These are phyloP conservation scores for Sporothrix pallida DNA, from an alignment of 2,329 filamentous ascomycete genomes.

Conservation along the genomic window DNA sequence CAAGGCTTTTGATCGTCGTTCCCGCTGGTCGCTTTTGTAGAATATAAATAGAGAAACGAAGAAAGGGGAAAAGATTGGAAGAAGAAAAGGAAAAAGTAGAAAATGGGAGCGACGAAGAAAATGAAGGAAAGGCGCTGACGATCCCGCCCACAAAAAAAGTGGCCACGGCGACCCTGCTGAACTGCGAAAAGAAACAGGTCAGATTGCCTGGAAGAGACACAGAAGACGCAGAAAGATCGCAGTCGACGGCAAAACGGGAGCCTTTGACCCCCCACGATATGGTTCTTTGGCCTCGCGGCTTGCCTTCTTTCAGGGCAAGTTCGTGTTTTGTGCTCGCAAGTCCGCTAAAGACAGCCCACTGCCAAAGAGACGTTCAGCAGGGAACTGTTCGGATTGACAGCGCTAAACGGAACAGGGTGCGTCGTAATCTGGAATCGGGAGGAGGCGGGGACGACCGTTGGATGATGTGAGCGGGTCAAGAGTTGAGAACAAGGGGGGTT, in stretches of 20 bases:
- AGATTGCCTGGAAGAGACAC: not conserved
- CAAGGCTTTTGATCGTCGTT: not conserved
- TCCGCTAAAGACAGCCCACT: not conserved
- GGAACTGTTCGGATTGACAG: not conserved
- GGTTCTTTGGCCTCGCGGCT: not conserved
- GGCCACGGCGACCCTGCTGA: not conserved
- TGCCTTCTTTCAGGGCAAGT: too few species aligned
- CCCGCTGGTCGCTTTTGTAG: not conserved
- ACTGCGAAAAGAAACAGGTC: not conserved
- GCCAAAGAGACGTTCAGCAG: not conserved
- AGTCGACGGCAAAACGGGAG: not conserved
- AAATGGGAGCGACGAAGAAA: not conserved
- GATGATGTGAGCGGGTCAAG: not conserved
- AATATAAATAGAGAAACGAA: not conserved
- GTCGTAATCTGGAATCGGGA: conserved; percentile 12
- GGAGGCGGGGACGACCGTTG: conserved; percentile 16
- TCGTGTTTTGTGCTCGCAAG: not conserved
- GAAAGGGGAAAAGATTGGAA: not conserved
- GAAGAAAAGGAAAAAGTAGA: not conserved
- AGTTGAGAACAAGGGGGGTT: not conserved
- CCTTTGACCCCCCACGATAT: not conserved
- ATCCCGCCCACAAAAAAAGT: not conserved
- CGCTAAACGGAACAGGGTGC: conserved; percentile 7
- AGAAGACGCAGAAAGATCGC: not conserved
- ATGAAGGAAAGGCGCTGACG: not conserved